Evolutionary conservation across 257 asterid genomes (phyloP).

Genomic region (Verbascum thapsus): DNA sequence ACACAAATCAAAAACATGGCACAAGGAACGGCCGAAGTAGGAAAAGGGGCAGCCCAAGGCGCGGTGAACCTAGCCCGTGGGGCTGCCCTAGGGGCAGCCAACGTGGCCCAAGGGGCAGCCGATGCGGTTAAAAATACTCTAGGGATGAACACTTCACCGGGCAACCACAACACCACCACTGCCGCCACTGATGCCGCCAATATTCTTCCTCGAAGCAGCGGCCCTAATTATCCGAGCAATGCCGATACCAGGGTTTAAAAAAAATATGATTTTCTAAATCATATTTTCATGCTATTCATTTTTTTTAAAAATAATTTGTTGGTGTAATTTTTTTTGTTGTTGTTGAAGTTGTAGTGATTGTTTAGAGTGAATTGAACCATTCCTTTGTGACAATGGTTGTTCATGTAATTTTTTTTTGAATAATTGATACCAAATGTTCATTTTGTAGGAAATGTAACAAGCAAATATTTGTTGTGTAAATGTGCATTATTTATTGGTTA

Average conservation of each 20-base stretch:
- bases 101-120: conserved; percentile 53
- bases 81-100: conserved; percentile 45
- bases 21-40: conserved; percentile 44
- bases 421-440: too few species aligned
- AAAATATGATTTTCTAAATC: background rate
- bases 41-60: conserved; percentile 39
- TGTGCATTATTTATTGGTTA: too few species aligned
- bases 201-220: conserved; percentile 11
- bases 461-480: too few species aligned
- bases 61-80: conserved; percentile 42
- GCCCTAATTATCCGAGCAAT: conserved; percentile 15
- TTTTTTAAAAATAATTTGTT: too few species aligned
- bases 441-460: too few species aligned
- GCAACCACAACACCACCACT: background rate
- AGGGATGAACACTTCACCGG: conserved; percentile 40
- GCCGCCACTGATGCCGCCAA: conserved; percentile 12
- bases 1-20: conserved; percentile 40
- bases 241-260: conserved; percentile 9
- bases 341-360: too few species aligned
- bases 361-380: too few species aligned
- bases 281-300: background rate
- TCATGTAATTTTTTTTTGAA: too few species aligned
- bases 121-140: conserved; percentile 58
- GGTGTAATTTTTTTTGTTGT: too few species aligned
- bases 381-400: too few species aligned